Percentiles rank a stretch among this genome's conserved stretches.
Conservation (phyloP, 768 basidiomycete species). For the Tricholoma flavovirens region DNA sequence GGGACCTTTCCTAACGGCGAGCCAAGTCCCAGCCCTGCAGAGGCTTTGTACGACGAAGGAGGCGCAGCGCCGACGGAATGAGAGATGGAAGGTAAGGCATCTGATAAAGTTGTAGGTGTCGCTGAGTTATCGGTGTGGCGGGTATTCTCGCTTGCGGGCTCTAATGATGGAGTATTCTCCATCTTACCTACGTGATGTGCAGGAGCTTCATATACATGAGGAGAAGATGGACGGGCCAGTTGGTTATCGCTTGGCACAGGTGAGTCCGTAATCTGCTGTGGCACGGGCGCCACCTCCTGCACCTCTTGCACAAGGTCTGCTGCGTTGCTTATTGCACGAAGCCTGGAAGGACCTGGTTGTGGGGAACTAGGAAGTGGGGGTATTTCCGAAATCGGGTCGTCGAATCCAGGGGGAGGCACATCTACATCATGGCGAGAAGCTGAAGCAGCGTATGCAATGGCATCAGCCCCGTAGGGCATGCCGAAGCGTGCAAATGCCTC, state of each 20-base stretch:
- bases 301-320: conserved; percentile 6
- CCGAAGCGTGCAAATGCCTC: conserved; percentile 67
- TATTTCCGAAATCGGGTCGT: conserved; percentile 18
- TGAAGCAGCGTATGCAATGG: conserved; percentile 56
- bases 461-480: conserved; percentile 71
- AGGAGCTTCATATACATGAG: background rate
- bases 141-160: background rate
- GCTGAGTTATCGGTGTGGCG: background rate
- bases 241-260: background rate
- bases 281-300: background rate
- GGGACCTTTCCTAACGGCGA: conserved; percentile 10
- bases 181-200: background rate
- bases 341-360: conserved; percentile 21
- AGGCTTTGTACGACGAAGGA: conserved; percentile 11
- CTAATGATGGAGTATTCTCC: background rate
- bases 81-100: background rate
- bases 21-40: background rate
- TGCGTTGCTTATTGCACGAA: conserved; percentile 22
- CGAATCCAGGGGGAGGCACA: conserved; percentile 53
- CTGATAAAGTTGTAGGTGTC: background rate
- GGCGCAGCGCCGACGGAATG: background rate
- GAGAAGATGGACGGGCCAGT: background rate
- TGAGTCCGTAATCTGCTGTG: background rate
- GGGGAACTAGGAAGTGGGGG: conserved; percentile 10
- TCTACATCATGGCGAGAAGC: conserved; percentile 37